These are phyloP conservation scores for Zoysia matrella DNA, from an alignment of 202 grass and related monocot genomes.

Conservation along the genomic window DNA sequence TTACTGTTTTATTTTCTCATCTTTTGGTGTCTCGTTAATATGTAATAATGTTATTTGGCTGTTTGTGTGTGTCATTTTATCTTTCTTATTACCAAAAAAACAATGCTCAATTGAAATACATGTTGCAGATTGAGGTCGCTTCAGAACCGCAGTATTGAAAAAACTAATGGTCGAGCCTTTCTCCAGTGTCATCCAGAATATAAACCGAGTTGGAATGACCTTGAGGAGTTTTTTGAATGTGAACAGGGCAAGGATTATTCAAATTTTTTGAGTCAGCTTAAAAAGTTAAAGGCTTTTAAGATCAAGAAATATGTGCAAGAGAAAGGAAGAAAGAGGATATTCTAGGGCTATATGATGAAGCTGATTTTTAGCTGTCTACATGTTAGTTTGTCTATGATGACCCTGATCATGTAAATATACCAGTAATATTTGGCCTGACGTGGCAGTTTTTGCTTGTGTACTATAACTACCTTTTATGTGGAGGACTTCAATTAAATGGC, in stretches of 20 bases:
- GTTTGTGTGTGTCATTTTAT: neutral
- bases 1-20: neutral
- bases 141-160: constrained; percentile 1
- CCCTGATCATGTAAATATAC: neutral
- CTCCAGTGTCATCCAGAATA: constrained; percentile 25
- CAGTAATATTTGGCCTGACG: neutral
- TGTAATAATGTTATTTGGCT: neutral
- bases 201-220: constrained; percentile 33
- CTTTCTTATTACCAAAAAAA: neutral
- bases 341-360: neutral
- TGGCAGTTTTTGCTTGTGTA: neutral
- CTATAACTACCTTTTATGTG: too few relatives aligned
- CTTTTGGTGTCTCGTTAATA: neutral
- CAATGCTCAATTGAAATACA: constrained; percentile 19
- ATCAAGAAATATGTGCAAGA: neutral
- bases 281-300: constrained; percentile 48
- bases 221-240: constrained; percentile 54
- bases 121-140: constrained; percentile 30
- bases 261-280: neutral
- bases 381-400: neutral
- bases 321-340: neutral
- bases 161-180: constrained; percentile 18
- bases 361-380: neutral
- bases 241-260: constrained; percentile 48
- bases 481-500: too few relatives aligned